Conservation (phyloP, 1,284 basidiomycete genomes). For the Trametes versicolor region DNA sequence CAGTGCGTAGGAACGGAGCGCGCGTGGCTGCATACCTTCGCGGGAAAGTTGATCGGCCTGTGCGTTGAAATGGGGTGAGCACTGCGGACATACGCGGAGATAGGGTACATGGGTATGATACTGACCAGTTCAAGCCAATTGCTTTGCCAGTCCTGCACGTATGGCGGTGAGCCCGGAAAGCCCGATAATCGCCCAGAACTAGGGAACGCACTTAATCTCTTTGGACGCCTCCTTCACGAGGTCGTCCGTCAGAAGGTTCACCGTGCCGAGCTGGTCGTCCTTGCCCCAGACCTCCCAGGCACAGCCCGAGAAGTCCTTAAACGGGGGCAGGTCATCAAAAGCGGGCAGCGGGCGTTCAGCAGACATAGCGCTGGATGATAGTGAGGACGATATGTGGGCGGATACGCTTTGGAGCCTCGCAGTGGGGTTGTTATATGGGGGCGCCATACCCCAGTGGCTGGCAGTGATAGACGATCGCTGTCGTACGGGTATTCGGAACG, state of each 20-base stretch:
- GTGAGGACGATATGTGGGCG: conserved; percentile 25
- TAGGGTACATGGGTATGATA: background rate
- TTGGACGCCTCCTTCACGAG: conserved; percentile 67
- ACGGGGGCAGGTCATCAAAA: conserved; percentile 70
- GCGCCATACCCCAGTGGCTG: background rate
- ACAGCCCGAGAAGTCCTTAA: conserved; percentile 66
- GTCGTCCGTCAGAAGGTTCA: conserved; percentile 74
- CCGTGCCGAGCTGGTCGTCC: conserved; percentile 75
- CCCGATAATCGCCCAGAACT: background rate
- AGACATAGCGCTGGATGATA: conserved; percentile 7
- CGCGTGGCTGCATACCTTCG: conserved; percentile 53
- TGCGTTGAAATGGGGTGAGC: conserved; percentile 7
- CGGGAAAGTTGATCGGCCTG: conserved; percentile 76
- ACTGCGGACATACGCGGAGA: conserved; percentile 11
- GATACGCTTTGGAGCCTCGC: conserved; percentile 20
- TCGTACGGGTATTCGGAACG: conserved; percentile 17
- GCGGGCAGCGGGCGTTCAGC: conserved; percentile 52
- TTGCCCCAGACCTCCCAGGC: conserved; percentile 80
- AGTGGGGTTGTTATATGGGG: conserved; percentile 20
- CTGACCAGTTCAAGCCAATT: conserved; percentile 71
- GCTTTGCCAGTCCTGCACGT: conserved; percentile 59
- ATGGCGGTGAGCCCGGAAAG: background rate
- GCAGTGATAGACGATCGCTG: conserved; percentile 12
- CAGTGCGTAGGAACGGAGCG: background rate
- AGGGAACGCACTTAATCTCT: conserved; percentile 63